Evolutionary conservation across 2,329 filamentous ascomycete genomes (phyloP), one percentile per base, ranked within the genome.

Genomic region (Plectosphaerella plurivora): DNA sequence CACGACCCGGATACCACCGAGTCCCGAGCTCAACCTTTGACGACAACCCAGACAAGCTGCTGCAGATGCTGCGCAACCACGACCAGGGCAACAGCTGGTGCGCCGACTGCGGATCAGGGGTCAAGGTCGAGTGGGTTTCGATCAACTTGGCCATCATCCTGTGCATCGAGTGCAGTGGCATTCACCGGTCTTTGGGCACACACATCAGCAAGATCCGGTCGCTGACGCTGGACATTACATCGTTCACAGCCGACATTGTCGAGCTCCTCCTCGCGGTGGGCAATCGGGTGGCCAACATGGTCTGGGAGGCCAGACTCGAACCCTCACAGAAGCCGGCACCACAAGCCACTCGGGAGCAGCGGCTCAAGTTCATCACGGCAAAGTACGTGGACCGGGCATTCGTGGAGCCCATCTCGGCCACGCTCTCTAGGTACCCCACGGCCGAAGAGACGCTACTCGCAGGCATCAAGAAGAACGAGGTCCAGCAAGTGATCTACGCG

Each of bases 121-220:
- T 86, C 64, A 97, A 97, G 73, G 92, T 96, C 20, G 94, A 99
- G 69, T 99, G 94, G 94, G 94, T 97, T 25, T 97, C 94, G 0
- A 96, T 99, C 71, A 99, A 99, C 63, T 79, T 99, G 5, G 94
- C 90, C 45, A 96, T 99, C 54, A 87, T 99, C 51, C 81, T 99
- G 18, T 99, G 94, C 73, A 97, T 97, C 66, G 93, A 99, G 69
- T 99, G 94, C 72, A 96, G 92, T 66, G 94, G 94, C 57, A 97
- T 99, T 56, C 94, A 99, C 70, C 86, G 94, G 42, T 97, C 93
- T 1, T 79, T 99, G 4, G 94, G 94, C 12, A 99, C 94, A 2
- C 94, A 99, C 68, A 97, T 99, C 65, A 96, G 91, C 69, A 99
- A 99, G 73, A 85, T 99, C 41, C 88, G 94, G 51, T 97, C 94